These are phyloP conservation scores for Thielaviopsis populi DNA, from an alignment of 2,329 filamentous ascomycete genomes.

Conservation along the genomic window DNA sequence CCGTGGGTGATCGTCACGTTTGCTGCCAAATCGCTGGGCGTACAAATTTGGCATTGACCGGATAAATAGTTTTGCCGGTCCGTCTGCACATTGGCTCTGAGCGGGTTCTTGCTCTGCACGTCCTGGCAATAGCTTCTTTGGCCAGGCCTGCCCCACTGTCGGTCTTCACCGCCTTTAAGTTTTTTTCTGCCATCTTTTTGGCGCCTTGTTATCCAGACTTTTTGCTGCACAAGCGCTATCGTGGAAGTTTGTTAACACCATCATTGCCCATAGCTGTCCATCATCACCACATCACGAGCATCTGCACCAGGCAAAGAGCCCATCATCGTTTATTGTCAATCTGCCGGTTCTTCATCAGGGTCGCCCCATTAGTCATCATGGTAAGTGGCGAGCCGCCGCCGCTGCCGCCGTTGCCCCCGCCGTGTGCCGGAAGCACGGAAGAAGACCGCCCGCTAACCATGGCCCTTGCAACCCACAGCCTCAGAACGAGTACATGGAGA, in stretches of 20 bases:
- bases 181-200: conserved; percentile 13
- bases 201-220: conserved; percentile 3
- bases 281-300: background rate
- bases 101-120: background rate
- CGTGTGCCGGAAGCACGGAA: background rate
- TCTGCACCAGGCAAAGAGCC: conserved; percentile 10
- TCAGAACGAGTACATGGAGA: conserved; percentile 56
- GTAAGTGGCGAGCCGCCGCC: background rate
- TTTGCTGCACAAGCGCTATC: background rate
- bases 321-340: background rate
- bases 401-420: background rate
- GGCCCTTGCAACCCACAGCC: conserved; percentile 35
- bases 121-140: background rate
- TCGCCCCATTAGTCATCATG: conserved; percentile 6
- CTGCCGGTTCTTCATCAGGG: background rate
- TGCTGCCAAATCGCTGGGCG: background rate
- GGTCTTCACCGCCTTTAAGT: conserved; percentile 13
- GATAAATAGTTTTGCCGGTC: conserved; percentile 12
- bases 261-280: background rate
- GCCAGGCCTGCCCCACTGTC: conserved; percentile 9
- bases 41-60: conserved; percentile 11
- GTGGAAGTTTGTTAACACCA: background rate
- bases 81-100: background rate
- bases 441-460: background rate
- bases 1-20: background rate